These are phyloP conservation scores for Gnomoniopsis sp. DNA, from an alignment of 2,329 filamentous ascomycete species.

Conservation along the genomic window DNA sequence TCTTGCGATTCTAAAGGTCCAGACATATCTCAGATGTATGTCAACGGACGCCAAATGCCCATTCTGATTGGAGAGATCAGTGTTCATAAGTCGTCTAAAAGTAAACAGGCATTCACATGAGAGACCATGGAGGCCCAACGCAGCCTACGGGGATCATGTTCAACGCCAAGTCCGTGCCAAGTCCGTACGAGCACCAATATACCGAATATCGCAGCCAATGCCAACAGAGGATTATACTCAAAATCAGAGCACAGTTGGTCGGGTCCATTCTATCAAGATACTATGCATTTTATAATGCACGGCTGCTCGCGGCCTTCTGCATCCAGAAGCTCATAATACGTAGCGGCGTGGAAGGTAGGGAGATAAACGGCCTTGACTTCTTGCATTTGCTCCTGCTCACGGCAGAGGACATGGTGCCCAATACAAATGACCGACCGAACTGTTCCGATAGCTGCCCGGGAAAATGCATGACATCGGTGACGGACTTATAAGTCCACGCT, in stretches of 20 bases:
- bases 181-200: neutral
- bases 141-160: neutral
- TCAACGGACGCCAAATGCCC: too few relatives aligned
- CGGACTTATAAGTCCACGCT: too few relatives aligned
- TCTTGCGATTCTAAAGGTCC: too few relatives aligned
- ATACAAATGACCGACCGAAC: too few relatives aligned
- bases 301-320: neutral
- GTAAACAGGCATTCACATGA: neutral
- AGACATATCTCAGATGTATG: too few relatives aligned
- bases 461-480: too few relatives aligned
- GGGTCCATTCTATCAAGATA: too few relatives aligned
- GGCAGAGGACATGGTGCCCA: too few relatives aligned
- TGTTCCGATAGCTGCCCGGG: too few relatives aligned
- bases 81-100: neutral
- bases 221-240: neutral
- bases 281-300: neutral
- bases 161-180: neutral
- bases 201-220: neutral
- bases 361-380: neutral
- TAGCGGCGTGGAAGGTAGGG: neutral
- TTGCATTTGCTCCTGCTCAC: too few relatives aligned
- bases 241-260: neutral
- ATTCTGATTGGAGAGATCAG: too few relatives aligned
- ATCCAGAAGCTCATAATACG: neutral
- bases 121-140: neutral